A percentile compares a stretch with the other conserved stretches of the same genome.
These are phyloP conservation scores for Balansia obtecta DNA, from an alignment of 2,329 filamentous ascomycete species.

Conservation along the genomic window DNA sequence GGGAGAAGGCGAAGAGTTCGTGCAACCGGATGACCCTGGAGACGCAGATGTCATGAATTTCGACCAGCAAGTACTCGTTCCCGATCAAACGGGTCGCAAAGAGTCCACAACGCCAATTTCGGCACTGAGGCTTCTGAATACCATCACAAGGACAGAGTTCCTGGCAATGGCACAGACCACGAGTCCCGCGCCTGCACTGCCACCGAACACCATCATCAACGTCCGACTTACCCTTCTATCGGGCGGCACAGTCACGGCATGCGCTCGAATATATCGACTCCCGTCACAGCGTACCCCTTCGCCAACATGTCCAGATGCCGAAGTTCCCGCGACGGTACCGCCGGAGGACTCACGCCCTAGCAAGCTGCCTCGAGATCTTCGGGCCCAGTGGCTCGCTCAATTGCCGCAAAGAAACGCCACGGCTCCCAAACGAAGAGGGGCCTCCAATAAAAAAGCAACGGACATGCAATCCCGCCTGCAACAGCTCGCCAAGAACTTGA, in stretches of 20 bases:
- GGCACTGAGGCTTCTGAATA: conserved; percentile 11
- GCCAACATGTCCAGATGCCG: conserved; percentile 21
- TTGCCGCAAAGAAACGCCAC: conserved; percentile 17
- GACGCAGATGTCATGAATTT: conserved; percentile 20
- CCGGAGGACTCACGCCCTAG: conserved; percentile 8
- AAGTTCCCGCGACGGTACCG: conserved; percentile 34
- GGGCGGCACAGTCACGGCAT: conserved; percentile 57
- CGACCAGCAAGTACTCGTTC: conserved; percentile 11
- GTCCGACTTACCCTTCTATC: conserved; percentile 54
- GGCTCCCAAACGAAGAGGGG: neutral
- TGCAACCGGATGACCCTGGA: conserved; percentile 3
- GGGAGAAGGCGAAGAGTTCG: conserved; percentile 5
- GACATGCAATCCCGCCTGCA: conserved; percentile 28
- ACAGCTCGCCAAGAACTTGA: conserved; percentile 34
- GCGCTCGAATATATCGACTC: conserved; percentile 78
- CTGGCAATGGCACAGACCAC: conserved; percentile 12
- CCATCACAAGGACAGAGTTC: conserved; percentile 19
- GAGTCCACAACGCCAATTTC: neutral
- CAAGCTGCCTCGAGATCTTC: conserved; percentile 35
- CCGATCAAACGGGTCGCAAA: neutral
- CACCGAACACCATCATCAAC: conserved; percentile 35
- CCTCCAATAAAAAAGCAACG: conserved; percentile 7
- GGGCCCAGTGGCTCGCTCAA: conserved; percentile 59
- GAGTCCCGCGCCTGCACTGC: conserved; percentile 15
- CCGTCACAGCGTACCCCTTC: conserved; percentile 24